A percentile compares a stretch with the other conserved stretches of the same genome.
phyloP scores from a whole-genome alignment of 2,329 filamentous ascomycete species.

The Chrysoporthe puriensis region DNA sequence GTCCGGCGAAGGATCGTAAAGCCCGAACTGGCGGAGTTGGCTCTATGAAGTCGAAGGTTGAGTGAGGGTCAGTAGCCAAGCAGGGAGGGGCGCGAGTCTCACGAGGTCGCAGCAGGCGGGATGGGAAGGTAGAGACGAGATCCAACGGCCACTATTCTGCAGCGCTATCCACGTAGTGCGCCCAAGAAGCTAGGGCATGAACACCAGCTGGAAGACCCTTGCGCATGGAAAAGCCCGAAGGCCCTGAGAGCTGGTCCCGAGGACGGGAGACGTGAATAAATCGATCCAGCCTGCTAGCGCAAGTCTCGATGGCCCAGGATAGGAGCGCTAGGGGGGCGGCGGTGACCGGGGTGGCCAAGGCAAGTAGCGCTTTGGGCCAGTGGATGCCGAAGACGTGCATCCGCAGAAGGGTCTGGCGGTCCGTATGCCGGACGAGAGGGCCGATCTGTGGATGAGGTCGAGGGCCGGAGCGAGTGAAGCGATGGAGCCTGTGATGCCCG shows the following conservation, averaged over 20 bases:
- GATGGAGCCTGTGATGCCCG: not conserved
- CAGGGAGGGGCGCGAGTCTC: not conserved
- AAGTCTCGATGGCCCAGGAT: constrained; percentile 5
- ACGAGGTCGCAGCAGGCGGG: not conserved
- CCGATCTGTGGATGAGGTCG: not conserved
- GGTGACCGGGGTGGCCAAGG: not conserved
- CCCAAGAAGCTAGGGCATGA: not conserved
- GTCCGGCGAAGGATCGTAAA: not conserved
- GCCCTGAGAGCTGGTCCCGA: not conserved
- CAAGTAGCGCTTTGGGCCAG: not conserved
- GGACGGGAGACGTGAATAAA: not conserved
- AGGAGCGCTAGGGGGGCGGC: not conserved
- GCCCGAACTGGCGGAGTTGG: not conserved
- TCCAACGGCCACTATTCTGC: not conserved
- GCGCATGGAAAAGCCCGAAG: constrained; percentile 3
- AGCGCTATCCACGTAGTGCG: not conserved
- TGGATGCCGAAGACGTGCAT: constrained; percentile 3
- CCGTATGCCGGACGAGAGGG: not conserved
- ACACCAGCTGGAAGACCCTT: not conserved
- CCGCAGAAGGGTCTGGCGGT: not conserved
- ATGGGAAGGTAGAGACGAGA: not conserved
- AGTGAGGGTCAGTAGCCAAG: constrained; percentile 1
- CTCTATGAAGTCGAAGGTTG: not conserved
- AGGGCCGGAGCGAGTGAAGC: not conserved
- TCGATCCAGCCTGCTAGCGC: constrained; percentile 7